Evolutionary conservation across 78 protist species (phyloP).

Genomic region (Dictyostelium brefeldianum): DNA sequence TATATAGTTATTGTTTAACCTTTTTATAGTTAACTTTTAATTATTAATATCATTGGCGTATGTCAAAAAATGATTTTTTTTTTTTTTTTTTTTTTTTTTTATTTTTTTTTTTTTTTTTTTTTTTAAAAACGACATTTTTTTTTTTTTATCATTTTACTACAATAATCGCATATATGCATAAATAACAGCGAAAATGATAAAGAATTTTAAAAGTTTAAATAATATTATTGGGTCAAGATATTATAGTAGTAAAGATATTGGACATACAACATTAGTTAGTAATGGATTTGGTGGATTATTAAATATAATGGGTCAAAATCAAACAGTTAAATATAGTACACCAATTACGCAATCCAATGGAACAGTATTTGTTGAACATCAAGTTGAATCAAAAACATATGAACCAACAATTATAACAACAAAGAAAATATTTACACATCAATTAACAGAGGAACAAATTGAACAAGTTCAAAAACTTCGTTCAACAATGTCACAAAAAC

Average conservation of each 20-base stretch:
- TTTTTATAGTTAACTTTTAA: too few species aligned
- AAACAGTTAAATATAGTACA: not conserved
- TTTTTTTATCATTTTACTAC: too few species aligned
- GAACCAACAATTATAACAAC: conserved; percentile 22
- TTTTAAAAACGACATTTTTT: too few species aligned
- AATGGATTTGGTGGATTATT: conserved; percentile 14
- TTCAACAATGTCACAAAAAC: conserved; percentile 7
- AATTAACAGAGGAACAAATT: conserved; percentile 7
- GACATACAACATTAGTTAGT: not conserved
- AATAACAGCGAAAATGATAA: too few species aligned
- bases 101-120: too few species aligned
- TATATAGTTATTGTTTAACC: too few species aligned
- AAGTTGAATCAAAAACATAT: not conserved
- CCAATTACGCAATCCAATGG: not conserved
- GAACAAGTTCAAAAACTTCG: conserved; percentile 23
- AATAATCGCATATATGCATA: too few species aligned
- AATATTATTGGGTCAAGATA: not conserved
- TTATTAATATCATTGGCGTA: too few species aligned
- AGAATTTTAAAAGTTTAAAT: not conserved
- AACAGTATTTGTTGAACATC: not conserved
- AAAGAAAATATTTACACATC: not conserved
- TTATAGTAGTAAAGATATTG: not conserved
- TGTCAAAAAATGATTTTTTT: too few species aligned
- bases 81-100: too few species aligned
- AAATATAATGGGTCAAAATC: conserved; percentile 1